Evolutionary conservation across 345 rosid genomes (phyloP).

Genomic region (Aethionema arabicum): DNA sequence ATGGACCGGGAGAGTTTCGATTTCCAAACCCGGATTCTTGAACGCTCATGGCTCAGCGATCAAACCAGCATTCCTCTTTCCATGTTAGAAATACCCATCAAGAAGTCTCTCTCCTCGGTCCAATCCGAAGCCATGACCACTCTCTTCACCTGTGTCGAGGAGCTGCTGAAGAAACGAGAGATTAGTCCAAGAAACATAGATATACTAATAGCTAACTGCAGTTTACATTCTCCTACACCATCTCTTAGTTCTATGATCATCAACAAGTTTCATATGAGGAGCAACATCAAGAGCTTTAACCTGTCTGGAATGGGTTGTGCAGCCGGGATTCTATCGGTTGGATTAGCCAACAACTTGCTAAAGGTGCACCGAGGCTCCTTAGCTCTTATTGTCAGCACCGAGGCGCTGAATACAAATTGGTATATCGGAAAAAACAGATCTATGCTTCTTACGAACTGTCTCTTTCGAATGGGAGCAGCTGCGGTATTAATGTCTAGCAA

Average conservation of each 20-base stretch:
- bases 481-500: slow-evolving; percentile 57
- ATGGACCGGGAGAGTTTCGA: slow-evolving; percentile 48
- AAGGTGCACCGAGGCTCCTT: slow-evolving; percentile 46
- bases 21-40: slow-evolving; percentile 50
- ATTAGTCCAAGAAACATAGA: slow-evolving; percentile 49
- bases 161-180: slow-evolving; percentile 46
- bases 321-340: slow-evolving; percentile 53
- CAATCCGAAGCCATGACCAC: slow-evolving; percentile 47
- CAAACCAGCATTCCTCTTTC: slow-evolving; percentile 56
- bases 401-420: slow-evolving; percentile 48
- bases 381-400: slow-evolving; percentile 57
- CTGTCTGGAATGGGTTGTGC: slow-evolving; percentile 74
- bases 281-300: slow-evolving; percentile 60
- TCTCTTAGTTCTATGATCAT: slow-evolving; percentile 60
- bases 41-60: slow-evolving; percentile 57
- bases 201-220: slow-evolving; percentile 53
- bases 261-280: slow-evolving; percentile 54
- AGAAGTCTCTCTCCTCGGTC: slow-evolving; percentile 38
- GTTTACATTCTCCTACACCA: slow-evolving; percentile 55
- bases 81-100: slow-evolving; percentile 45
- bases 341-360: slow-evolving; percentile 59
- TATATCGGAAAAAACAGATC: slow-evolving; percentile 53
- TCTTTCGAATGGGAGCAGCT: slow-evolving; percentile 71
- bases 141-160: slow-evolving; percentile 45
- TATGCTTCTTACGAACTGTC: slow-evolving; percentile 65